Evolutionary conservation across 805 yeast species (phyloP).

Genomic region (Spathaspora sp.): DNA sequence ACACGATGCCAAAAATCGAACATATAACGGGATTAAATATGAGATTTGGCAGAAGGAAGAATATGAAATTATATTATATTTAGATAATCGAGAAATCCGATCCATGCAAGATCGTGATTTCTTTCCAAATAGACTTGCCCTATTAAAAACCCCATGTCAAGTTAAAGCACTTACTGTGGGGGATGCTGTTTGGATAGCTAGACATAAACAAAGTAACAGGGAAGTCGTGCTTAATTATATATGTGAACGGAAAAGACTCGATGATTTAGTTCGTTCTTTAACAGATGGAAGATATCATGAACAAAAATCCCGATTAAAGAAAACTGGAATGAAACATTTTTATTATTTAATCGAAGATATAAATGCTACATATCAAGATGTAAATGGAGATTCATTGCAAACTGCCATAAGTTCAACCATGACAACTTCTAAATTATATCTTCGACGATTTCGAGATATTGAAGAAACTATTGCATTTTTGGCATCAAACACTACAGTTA

Average conservation of each 20-base stretch:
- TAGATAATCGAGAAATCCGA: constrained; percentile 83
- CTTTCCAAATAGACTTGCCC: constrained; percentile 53
- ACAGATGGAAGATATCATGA: constrained; percentile 86
- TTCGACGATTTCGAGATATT: constrained; percentile 64
- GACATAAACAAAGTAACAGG: constrained; percentile 50
- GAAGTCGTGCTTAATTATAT: constrained; percentile 75
- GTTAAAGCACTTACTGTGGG: constrained; percentile 70
- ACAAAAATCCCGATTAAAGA: constrained; percentile 73
- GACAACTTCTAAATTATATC: constrained; percentile 60
- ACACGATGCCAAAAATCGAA: constrained; percentile 23
- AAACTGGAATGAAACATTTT: constrained; percentile 63
- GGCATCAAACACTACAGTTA: constrained; percentile 42
- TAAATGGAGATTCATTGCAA: constrained; percentile 53
- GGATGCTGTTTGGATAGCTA: constrained; percentile 88
- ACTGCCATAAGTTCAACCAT: constrained; percentile 74
- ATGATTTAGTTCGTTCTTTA: constrained; percentile 79
- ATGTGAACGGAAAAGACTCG: constrained; percentile 86
- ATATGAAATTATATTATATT: constrained; percentile 56
- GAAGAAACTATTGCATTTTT: constrained; percentile 72
- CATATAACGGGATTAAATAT: constrained; percentile 26
- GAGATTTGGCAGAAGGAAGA: constrained; percentile 60
- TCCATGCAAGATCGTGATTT: constrained; percentile 66
- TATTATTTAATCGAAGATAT: constrained; percentile 78
- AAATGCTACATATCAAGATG: constrained; percentile 25
- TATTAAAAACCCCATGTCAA: constrained; percentile 48